Evolutionary conservation across 129 eudicot genomes (phyloP), one percentile per base, ranked within the genome.

Genomic region (Flaveria trinervia): DNA sequence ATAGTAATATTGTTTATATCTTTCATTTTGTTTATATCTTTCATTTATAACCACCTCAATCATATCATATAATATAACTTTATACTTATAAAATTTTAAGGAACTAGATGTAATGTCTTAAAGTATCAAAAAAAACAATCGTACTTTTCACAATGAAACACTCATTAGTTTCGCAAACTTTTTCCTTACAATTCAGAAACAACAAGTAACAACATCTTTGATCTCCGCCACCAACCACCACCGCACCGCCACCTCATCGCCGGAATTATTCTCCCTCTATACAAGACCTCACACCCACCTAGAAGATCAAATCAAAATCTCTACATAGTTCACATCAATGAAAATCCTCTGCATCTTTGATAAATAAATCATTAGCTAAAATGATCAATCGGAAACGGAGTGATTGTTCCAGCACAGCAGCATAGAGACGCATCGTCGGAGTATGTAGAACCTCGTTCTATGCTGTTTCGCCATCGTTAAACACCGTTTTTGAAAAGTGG

Each of bases 351-450:
- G 9, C 15, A 59, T 59, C n/a, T 11, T 23, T 70, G 61, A 12
- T 1, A 1, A 6, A 12, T 1, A 5, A 5, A 15, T 49, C 30
- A 15, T 2, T 45, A 22, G 73, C 25, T 45, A 69, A 12, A 22
- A 50, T 14, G 64, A 71, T 71, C 75, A 71, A 71, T 71, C 75
- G 8, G 75, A 71, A 28, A 71, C 64, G 9, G 75, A 50, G 25
- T 71, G 75, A 59, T 73, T 57, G 55, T 57, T 73, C 77, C 77
- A 73, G 43, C 77, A 73, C 3, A 73, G 55, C 13, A 73, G 68
- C 68, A 73, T 73, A 14, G 77, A 73, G 41, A 73, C 77, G 17
- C 77, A 73, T 73, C 77, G 36, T 4, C 77, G 68, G 51, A 73
- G 77, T 56, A 73, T 73, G 52, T 73, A 73, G 54, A 73, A 57